Percentiles rank a stretch among this genome's conserved stretches.
phyloP scores from a whole-genome alignment of 1,284 basidiomycete genomes.

The Fistulinella staudtii region DNA sequence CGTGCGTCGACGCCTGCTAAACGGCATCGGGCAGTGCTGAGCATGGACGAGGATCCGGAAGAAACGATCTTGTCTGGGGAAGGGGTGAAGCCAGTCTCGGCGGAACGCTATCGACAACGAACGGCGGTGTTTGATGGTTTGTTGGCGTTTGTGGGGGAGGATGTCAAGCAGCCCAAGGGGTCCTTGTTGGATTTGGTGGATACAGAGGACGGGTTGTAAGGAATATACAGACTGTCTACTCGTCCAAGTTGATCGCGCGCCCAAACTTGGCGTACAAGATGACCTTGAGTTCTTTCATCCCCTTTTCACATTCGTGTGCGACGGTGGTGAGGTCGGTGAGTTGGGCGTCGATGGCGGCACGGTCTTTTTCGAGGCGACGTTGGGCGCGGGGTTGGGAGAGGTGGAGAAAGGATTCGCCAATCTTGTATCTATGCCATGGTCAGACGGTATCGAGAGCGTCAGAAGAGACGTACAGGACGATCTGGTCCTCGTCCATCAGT shows the following conservation, averaged over 20 bases:
- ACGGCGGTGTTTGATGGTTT: constrained; percentile 66
- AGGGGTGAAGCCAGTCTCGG: constrained; percentile 22
- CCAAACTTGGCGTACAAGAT: constrained; percentile 91
- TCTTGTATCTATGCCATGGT: constrained; percentile 88
- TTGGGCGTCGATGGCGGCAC: constrained; percentile 55
- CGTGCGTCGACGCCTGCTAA: constrained; percentile 8
- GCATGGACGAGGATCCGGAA: constrained; percentile 39
- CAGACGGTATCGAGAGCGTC: neutral
- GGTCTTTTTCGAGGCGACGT: constrained; percentile 72
- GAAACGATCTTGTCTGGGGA: constrained; percentile 15
- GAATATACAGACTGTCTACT: constrained; percentile 36
- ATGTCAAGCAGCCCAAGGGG: constrained; percentile 60
- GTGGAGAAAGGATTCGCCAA: constrained; percentile 88
- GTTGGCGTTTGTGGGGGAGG: constrained; percentile 56
- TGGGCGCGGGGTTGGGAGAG: constrained; percentile 70
- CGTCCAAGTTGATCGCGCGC: constrained; percentile 88
- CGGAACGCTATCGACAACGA: constrained; percentile 52
- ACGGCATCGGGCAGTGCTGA: constrained; percentile 22
- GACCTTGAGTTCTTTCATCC: constrained; percentile 91
- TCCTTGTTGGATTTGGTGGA: constrained; percentile 54
- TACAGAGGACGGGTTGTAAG: constrained; percentile 31
- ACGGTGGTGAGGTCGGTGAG: constrained; percentile 53
- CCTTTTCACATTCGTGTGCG: constrained; percentile 70
- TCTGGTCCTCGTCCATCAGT: constrained; percentile 80
- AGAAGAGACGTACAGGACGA: constrained; percentile 56